Percentiles rank a stretch among this genome's conserved stretches.
These are phyloP conservation scores for Ogataea kodamae DNA, from an alignment of 805 yeast species.

Conservation along the genomic window DNA sequence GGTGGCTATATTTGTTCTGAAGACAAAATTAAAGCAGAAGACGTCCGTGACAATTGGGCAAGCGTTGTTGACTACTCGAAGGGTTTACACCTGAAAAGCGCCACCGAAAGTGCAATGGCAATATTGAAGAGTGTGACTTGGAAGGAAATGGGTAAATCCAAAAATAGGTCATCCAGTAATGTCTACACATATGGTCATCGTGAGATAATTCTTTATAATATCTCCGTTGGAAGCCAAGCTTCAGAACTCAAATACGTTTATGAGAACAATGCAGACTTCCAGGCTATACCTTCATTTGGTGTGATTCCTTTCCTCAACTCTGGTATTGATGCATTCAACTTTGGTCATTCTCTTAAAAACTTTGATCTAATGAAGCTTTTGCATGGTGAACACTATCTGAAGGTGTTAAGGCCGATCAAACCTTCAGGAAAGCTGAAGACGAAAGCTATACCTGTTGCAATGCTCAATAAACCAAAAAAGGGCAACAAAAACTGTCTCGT, in stretches of 20 bases:
- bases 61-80: conserved; percentile 63
- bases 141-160: conserved; percentile 43
- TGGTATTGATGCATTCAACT: conserved; percentile 52
- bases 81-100: conserved; percentile 50
- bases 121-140: conserved; percentile 63
- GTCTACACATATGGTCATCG: conserved; percentile 62
- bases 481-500: conserved; percentile 65
- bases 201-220: conserved; percentile 78
- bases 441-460: conserved; percentile 62
- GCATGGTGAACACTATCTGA: conserved; percentile 94
- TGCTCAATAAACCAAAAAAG: conserved; percentile 66
- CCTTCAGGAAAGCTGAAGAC: conserved; percentile 62
- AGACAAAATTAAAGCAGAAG: conserved; percentile 58
- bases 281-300: conserved; percentile 85
- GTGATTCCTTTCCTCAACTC: conserved; percentile 81
- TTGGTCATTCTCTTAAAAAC: conserved; percentile 62
- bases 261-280: conserved; percentile 75
- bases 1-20: conserved; percentile 72
- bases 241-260: conserved; percentile 74
- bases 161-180: too few relatives aligned
- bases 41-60: conserved; percentile 62
- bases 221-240: conserved; percentile 83
- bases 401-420: conserved; percentile 74
- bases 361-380: conserved; percentile 86
- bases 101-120: conserved; percentile 77